Evolutionary conservation across 2,329 filamentous ascomycete genomes (phyloP), one percentile per base, ranked within the genome.

Genomic region (Diaporthe destruens): DNA sequence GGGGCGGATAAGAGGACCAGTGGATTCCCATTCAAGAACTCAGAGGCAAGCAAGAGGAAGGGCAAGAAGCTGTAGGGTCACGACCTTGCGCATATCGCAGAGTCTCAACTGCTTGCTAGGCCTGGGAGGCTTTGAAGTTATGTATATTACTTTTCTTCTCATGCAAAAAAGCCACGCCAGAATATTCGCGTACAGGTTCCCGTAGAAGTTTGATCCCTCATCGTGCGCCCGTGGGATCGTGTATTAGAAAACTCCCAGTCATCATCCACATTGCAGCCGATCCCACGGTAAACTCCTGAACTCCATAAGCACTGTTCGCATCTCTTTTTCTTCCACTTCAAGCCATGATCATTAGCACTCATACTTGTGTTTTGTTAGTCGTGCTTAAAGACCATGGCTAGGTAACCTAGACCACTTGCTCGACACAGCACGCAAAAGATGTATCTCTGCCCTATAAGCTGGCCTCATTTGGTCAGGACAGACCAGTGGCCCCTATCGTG

Each of bases 1-100:
- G 83, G 83, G 6, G 81, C 80, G 23, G 83, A 84, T 74, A 84
- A 84, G 80, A 77, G 80, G 61, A 84, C 81, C 25, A 84, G 82
- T 72, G 80, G 81, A 16, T 84, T 82, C 56, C 82, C 82, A 11
- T 84, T 85, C 68, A 74, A 74, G 56, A 84, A 84, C 63, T 72
- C 71, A 0, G 79, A 79, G 75, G 81, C 82, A 29, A 79, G 80
- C 42, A 79, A 77, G 78, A 79, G 75, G 72, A 80, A 80, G 72
- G 72, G 72, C 75, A 77, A 74, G 54, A 72, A 74, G 20, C 56
- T 68, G 14, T 75, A 75, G 42, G 16, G 16, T 4, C 29, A 36
- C 61, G 53, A 11, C 20, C 2, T 32, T 16, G 9, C 34, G 34
- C 18, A 34, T 23, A 18, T 51, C n/a, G 3, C 61, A 29, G 23